Evolutionary conservation across 129 eudicot species (phyloP).

Genomic region (Oenanthe sinensis): DNA sequence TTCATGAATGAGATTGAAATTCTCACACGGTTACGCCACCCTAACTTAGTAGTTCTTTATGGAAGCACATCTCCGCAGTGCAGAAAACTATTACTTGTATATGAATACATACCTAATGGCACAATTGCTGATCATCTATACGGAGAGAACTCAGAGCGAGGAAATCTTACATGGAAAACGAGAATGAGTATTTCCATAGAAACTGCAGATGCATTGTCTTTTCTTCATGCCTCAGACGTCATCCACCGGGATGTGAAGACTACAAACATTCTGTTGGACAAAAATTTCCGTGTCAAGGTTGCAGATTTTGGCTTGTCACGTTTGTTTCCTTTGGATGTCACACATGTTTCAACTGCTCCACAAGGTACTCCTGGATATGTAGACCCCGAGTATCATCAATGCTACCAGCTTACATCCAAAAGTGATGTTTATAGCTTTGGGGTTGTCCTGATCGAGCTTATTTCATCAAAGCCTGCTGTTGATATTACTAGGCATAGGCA

Average conservation of each 20-base stretch:
- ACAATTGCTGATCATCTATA: conserved; percentile 8
- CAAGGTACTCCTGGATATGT: conserved; percentile 22
- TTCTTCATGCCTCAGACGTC: conserved; percentile 1
- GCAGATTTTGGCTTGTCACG: conserved; percentile 15
- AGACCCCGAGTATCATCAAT: conserved; percentile 24
- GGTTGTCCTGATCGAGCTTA: neutral
- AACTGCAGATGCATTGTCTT: conserved; percentile 8
- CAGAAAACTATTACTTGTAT: conserved; percentile 3
- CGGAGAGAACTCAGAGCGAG: neutral
- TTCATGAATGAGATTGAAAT: conserved; percentile 8
- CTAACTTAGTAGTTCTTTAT: conserved; percentile 2
- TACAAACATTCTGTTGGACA: conserved; percentile 3
- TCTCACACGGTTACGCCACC: conserved; percentile 4
- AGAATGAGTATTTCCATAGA: conserved; percentile 5
- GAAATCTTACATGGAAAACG: conserved; percentile 5
- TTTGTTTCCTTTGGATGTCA: neutral
- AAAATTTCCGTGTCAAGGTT: conserved; percentile 1
- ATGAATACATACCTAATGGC: conserved; percentile 13
- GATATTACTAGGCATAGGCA: conserved; percentile 11
- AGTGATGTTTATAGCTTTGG: conserved; percentile 18
- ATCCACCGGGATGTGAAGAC: conserved; percentile 14
- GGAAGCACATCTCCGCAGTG: conserved; percentile 6
- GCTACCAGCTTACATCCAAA: conserved; percentile 20
- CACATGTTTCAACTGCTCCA: conserved; percentile 13
- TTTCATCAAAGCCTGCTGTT: conserved; percentile 7